These are phyloP conservation scores for Trametes villosa DNA, from an alignment of 768 basidiomycete genomes.

Conservation along the genomic window DNA sequence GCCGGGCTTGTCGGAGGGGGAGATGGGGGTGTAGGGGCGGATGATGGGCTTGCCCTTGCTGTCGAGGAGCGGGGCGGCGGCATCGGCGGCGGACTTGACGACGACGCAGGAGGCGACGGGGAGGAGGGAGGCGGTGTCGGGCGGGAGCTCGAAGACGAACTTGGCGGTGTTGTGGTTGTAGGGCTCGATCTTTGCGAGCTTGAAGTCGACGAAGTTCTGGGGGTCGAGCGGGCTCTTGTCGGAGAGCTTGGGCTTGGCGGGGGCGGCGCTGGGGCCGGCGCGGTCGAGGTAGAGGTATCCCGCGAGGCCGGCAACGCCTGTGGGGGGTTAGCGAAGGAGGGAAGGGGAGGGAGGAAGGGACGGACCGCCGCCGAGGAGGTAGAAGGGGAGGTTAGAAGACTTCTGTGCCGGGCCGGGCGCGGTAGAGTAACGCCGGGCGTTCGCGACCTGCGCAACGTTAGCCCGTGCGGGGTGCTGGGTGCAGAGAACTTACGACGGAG, in stretches of 20 bases:
- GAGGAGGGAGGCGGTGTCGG: constrained; percentile 75
- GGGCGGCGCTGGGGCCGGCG: constrained; percentile 19
- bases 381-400: constrained; percentile 52
- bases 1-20: constrained; percentile 72
- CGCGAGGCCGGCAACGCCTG: constrained; percentile 41
- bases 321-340: constrained; percentile 36
- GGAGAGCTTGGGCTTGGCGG: constrained; percentile 36
- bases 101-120: constrained; percentile 80
- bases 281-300: constrained; percentile 55
- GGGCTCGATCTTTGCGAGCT: constrained; percentile 75
- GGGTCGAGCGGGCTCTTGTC: constrained; percentile 76
- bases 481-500: constrained; percentile 7
- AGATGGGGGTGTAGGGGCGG: constrained; percentile 94
- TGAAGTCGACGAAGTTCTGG: constrained; percentile 77
- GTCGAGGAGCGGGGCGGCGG: constrained; percentile 62
- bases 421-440: constrained; percentile 52
- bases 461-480: neutral
- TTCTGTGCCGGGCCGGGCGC: constrained; percentile 46
- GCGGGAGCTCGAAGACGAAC: constrained; percentile 81
- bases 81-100: constrained; percentile 67
- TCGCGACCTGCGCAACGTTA: constrained; percentile 20
- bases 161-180: constrained; percentile 97
- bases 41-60: constrained; percentile 86
- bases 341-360: constrained; percentile 26
- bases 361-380: constrained; percentile 53